These are phyloP conservation scores for Globisporangium takayamanum DNA, from an alignment of 352 stramenopile genomes.

Conservation along the genomic window DNA sequence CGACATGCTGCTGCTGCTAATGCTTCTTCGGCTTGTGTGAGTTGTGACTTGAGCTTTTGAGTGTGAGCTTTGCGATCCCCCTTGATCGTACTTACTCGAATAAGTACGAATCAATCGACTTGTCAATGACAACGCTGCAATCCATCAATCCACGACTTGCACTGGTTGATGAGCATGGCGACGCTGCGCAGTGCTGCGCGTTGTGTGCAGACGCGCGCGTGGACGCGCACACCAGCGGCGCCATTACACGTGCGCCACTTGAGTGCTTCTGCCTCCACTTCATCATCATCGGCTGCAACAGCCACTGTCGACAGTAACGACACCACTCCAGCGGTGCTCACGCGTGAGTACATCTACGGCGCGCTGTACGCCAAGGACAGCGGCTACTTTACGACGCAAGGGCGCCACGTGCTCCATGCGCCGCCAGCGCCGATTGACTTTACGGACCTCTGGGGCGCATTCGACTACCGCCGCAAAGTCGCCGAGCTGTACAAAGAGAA, in stretches of 20 bases:
- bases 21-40: background rate
- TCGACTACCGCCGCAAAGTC: conserved; percentile 63
- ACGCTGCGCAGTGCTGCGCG: background rate
- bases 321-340: conserved; percentile 28
- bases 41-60: background rate
- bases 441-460: conserved; percentile 61
- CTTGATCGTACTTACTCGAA: too few species aligned
- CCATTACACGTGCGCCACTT: background rate
- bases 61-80: background rate
- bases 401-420: conserved; percentile 68
- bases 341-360: conserved; percentile 80
- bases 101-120: too few species aligned
- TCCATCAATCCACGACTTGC: background rate
- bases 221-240: background rate
- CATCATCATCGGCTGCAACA: background rate
- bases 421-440: conserved; percentile 63
- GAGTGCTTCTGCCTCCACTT: background rate
- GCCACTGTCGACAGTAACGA: background rate
- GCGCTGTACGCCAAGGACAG: conserved; percentile 71
- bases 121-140: too few species aligned
- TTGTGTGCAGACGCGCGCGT: background rate
- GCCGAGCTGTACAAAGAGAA: conserved; percentile 61
- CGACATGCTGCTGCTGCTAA: conserved; percentile 32
- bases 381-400: conserved; percentile 80
- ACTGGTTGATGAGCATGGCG: background rate